These are phyloP conservation scores for Pyrenophora tritici-repentis DNA, from an alignment of 2,329 filamentous ascomycete species.

Conservation along the genomic window DNA sequence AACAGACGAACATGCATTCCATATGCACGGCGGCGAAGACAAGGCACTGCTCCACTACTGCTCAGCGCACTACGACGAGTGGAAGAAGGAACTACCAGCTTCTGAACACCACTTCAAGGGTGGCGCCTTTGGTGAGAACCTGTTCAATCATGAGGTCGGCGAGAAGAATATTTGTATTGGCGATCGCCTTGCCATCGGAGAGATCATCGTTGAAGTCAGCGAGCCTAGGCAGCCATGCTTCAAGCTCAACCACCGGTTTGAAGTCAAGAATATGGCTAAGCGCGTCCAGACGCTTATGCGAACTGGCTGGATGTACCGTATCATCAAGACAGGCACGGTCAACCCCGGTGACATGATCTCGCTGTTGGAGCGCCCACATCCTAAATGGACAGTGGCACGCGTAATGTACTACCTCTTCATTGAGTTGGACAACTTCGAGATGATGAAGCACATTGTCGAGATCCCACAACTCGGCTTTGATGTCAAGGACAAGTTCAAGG, in stretches of 20 bases:
- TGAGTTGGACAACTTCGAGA: slow-evolving; percentile 54
- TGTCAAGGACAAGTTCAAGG: slow-evolving; percentile 59
- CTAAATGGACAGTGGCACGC: slow-evolving; percentile 66
- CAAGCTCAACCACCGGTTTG: slow-evolving; percentile 71
- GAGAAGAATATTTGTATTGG: slow-evolving; percentile 70
- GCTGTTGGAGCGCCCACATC: slow-evolving; percentile 61
- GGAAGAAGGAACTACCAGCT: slow-evolving; percentile 59
- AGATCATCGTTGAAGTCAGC: slow-evolving; percentile 61
- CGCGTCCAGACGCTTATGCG: slow-evolving; percentile 61
- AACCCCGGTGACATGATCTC: slow-evolving; percentile 61
- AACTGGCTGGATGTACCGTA: slow-evolving; percentile 70
- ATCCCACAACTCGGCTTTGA: slow-evolving; percentile 55
- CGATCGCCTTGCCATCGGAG: slow-evolving; percentile 60
- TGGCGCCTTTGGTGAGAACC: slow-evolving; percentile 69
- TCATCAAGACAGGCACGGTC: slow-evolving; percentile 61
- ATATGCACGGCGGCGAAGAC: slow-evolving; percentile 65
- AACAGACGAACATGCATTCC: slow-evolving; percentile 65
- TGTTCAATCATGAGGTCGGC: slow-evolving; percentile 63
- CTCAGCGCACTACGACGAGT: slow-evolving; percentile 62
- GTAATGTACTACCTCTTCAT: slow-evolving; percentile 67
- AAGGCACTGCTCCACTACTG: slow-evolving; percentile 69
- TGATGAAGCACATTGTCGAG: slow-evolving; percentile 52
- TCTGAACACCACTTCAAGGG: slow-evolving; percentile 58
- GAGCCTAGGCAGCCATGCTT: slow-evolving; percentile 69
- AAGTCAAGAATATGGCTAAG: slow-evolving; percentile 65